These are phyloP conservation scores for Pseudogymnoascus sp. DNA, from an alignment of 2,329 filamentous ascomycete species.

Conservation along the genomic window DNA sequence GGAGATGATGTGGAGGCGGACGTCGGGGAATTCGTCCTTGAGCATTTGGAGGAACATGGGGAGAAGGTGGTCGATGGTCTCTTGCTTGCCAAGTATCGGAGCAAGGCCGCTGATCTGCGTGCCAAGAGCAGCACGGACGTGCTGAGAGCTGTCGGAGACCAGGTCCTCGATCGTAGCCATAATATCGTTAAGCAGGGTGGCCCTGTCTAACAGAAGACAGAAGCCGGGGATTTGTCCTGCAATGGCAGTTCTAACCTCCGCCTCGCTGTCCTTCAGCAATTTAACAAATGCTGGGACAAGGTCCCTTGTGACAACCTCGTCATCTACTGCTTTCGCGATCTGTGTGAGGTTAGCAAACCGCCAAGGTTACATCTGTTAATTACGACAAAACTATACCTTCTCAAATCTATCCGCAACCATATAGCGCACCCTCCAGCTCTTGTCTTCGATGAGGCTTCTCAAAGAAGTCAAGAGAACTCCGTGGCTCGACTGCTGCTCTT, in stretches of 20 bases:
- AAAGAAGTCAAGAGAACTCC: constrained; percentile 86
- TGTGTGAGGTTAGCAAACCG: constrained; percentile 33
- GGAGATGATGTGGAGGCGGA: constrained; percentile 98
- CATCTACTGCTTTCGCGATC: constrained; percentile 97
- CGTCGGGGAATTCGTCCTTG: constrained; percentile 98
- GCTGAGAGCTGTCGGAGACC: constrained; percentile 91
- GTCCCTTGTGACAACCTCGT: constrained; percentile 90
- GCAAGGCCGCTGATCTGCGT: constrained; percentile 96
- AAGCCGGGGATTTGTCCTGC: constrained; percentile 97
- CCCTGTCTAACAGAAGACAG: constrained; percentile 80
- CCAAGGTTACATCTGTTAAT: neutral
- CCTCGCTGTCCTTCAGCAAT: constrained; percentile 94
- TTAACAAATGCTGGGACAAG: constrained; percentile 96
- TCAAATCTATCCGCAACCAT: constrained; percentile 99
- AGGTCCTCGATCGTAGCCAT: constrained; percentile 96
- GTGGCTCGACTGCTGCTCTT: constrained; percentile 95
- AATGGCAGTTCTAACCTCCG: constrained; percentile 93
- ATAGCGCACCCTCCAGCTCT: constrained; percentile 98
- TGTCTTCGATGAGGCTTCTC: constrained; percentile 92
- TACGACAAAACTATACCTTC: constrained; percentile 56
- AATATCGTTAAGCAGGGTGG: constrained; percentile 86
- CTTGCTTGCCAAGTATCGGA: constrained; percentile 94
- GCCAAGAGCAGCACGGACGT: constrained; percentile 89
- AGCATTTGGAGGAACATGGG: constrained; percentile 99
- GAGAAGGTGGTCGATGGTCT: constrained; percentile 92